Percentiles rank a stretch among this genome's conserved stretches.
Conservation (phyloP, 768 basidiomycete species). For the Boletus sp. region DNA sequence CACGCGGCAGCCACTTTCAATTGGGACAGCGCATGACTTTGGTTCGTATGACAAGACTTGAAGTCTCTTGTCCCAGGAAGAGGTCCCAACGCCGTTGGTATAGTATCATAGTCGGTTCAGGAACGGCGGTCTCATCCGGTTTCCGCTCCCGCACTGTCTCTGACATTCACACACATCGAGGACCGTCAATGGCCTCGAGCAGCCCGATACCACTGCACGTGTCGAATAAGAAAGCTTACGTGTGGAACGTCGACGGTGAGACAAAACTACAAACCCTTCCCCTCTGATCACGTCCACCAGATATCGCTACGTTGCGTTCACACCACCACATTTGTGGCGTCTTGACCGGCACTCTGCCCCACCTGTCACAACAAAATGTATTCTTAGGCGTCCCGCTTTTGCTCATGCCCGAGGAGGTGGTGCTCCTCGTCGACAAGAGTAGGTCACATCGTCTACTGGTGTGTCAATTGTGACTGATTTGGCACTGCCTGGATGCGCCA, state of each 20-base stretch:
- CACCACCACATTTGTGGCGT: constrained; percentile 82
- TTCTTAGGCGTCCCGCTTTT: constrained; percentile 92
- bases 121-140: too few species aligned
- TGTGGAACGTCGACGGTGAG: constrained; percentile 87
- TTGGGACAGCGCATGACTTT: background rate
- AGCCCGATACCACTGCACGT: constrained; percentile 58
- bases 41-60: background rate
- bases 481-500: background rate
- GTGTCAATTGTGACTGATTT: background rate
- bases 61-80: background rate
- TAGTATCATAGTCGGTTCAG: too few species aligned
- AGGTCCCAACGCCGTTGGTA: background rate
- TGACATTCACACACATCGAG: too few species aligned
- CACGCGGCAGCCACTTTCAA: background rate
- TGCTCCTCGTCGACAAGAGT: constrained; percentile 83
- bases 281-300: constrained; percentile 38
- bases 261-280: background rate
- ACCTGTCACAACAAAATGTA: constrained; percentile 92
- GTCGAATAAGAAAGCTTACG: constrained; percentile 74
- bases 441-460: background rate
- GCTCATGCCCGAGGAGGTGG: constrained; percentile 89
- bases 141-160: too few species aligned
- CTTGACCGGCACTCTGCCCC: constrained; percentile 87
- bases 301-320: constrained; percentile 75
- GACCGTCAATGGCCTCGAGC: constrained; percentile 8